Conservation (phyloP, 805 yeast genomes). For the Candida vaughaniae region DNA sequence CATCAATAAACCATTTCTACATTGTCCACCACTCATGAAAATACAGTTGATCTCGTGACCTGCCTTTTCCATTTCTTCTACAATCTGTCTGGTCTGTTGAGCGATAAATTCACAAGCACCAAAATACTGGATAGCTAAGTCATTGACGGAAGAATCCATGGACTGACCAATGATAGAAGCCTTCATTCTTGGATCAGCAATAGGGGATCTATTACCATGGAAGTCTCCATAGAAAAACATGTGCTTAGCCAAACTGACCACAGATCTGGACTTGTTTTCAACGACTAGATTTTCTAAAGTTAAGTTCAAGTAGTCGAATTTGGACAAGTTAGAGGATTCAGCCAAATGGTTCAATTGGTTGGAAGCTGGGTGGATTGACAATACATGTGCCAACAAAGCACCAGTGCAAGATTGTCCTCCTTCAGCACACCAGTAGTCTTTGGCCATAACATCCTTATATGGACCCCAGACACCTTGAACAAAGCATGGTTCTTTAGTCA, state of each 20-base stretch:
- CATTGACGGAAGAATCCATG: slow-evolving; percentile 85
- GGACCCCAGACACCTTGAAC: slow-evolving; percentile 99
- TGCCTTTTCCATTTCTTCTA: slow-evolving; percentile 73
- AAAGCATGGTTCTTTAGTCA: slow-evolving; percentile 80
- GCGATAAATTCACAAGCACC: slow-evolving; percentile 98
- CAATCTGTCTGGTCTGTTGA: slow-evolving; percentile 94
- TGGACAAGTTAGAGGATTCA: slow-evolving; percentile 65
- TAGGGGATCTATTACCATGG: slow-evolving; percentile 97
- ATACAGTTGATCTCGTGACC: slow-evolving; percentile 79
- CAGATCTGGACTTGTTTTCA: slow-evolving; percentile 61
- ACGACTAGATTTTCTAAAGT: slow-evolving; percentile 65
- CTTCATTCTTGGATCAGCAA: slow-evolving; percentile 91
- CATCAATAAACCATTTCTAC: slow-evolving; percentile 87
- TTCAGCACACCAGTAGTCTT: slow-evolving; percentile 91
- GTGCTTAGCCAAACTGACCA: slow-evolving; percentile 78
- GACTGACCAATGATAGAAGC: slow-evolving; percentile 91
- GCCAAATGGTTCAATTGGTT: slow-evolving; percentile 66
- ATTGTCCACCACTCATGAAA: slow-evolving; percentile 95
- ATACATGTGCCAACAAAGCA: slow-evolving; percentile 83
- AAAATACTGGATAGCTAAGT: slow-evolving; percentile 79
- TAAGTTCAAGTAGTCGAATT: slow-evolving; percentile 80
- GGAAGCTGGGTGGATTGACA: slow-evolving; percentile 87
- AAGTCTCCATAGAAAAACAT: slow-evolving; percentile 93
- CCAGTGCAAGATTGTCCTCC: slow-evolving; percentile 99
- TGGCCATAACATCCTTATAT: slow-evolving; percentile 88